phyloP scores from a whole-genome alignment of 768 basidiomycete genomes.

The Leccinum uliginosum region DNA sequence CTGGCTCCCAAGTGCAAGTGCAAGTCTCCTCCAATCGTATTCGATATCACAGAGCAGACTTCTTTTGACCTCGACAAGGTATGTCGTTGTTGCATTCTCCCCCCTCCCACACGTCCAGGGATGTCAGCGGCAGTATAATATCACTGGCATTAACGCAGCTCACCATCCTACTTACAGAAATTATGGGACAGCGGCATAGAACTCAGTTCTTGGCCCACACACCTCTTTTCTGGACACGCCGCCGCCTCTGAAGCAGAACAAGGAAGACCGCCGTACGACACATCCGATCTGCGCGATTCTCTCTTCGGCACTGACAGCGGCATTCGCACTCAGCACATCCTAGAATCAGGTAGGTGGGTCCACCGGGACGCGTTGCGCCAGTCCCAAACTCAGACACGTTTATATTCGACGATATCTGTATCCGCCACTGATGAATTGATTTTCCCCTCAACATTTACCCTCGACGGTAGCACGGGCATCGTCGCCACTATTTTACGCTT shows the following conservation, averaged over 20 bases:
- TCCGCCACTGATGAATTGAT: not conserved
- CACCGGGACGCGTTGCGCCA: not conserved
- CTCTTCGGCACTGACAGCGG: conserved; percentile 36
- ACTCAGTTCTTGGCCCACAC: conserved; percentile 71
- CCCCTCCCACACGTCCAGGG: not conserved
- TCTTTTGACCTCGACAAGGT: conserved; percentile 95
- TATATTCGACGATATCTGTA: not conserved
- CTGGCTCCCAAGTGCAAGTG: not conserved
- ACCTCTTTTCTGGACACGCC: conserved; percentile 21
- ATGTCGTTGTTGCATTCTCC: conserved; percentile 13
- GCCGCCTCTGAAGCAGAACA: not conserved
- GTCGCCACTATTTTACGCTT: conserved; percentile 61
- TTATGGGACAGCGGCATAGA: conserved; percentile 95
- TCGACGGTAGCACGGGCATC: conserved; percentile 65
- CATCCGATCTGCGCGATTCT: conserved; percentile 29
- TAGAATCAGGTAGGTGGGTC: conserved; percentile 63
- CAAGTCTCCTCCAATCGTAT: conserved; percentile 7
- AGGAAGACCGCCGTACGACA: conserved; percentile 4
- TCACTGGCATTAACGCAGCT: not conserved
- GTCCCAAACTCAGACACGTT: not conserved
- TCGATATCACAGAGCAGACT: conserved; percentile 72
- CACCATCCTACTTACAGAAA: conserved; percentile 60
- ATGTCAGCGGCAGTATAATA: not conserved
- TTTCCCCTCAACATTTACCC: not conserved
- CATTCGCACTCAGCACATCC: conserved; percentile 33